These are phyloP conservation scores for Triticum monococcum DNA, from an alignment of 176 grass and related monocot genomes.

Conservation along the genomic window DNA sequence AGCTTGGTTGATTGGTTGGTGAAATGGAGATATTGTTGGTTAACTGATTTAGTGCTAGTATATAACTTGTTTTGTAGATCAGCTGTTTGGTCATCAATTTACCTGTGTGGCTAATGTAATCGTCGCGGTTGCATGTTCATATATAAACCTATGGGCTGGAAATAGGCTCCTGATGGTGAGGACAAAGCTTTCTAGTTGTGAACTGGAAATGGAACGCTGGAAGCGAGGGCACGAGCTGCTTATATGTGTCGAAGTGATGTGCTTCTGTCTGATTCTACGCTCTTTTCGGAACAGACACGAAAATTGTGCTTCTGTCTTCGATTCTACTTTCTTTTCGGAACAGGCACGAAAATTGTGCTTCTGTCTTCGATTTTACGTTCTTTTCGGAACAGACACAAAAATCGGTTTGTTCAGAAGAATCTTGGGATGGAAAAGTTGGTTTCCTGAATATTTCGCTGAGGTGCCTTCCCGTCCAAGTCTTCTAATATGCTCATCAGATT, in stretches of 20 bases:
- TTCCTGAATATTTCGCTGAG: not conserved
- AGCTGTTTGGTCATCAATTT: not conserved
- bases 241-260: too few relatives aligned
- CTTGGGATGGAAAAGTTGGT: not conserved
- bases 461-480: slow-evolving; percentile 29
- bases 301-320: too few relatives aligned
- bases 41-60: not conserved
- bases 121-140: not conserved
- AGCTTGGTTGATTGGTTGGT: slow-evolving; percentile 34
- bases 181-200: too few relatives aligned
- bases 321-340: too few relatives aligned
- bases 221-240: too few relatives aligned
- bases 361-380: too few relatives aligned
- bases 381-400: too few relatives aligned
- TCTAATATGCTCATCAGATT: slow-evolving; percentile 21
- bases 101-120: not conserved
- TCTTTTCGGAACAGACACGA: too few relatives aligned
- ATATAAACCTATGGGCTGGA: not conserved
- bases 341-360: too few relatives aligned
- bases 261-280: too few relatives aligned
- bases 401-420: not conserved
- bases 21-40: slow-evolving; percentile 27
- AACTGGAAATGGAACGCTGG: too few relatives aligned
- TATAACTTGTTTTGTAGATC: slow-evolving; percentile 10
- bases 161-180: too few relatives aligned